Percentiles rank a stretch among this genome's conserved stretches.
Evolutionary conservation across 2,329 filamentous ascomycete species (phyloP).

Genomic region (Trichothecium sympodiale): DNA sequence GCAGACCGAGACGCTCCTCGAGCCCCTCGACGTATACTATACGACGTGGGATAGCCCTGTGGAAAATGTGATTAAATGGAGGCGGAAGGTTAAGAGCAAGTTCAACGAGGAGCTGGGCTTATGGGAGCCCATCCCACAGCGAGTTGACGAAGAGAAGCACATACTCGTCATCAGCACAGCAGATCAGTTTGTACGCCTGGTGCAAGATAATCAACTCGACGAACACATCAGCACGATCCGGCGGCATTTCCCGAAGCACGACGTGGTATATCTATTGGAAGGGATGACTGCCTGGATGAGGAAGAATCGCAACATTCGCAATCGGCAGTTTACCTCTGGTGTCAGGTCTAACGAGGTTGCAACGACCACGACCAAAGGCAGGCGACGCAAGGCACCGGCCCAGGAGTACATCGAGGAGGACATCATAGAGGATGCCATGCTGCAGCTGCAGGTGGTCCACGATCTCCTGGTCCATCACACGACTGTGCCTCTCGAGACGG

Average conservation of each 20-base stretch:
- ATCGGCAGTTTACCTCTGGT: constrained; percentile 55
- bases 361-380: constrained; percentile 11
- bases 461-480: constrained; percentile 62
- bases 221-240: constrained; percentile 46
- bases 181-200: constrained; percentile 53
- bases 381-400: constrained; percentile 22
- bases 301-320: constrained; percentile 56
- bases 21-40: constrained; percentile 35
- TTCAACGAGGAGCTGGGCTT: constrained; percentile 50
- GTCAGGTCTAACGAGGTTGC: constrained; percentile 38
- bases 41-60: constrained; percentile 32
- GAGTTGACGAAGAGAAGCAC: constrained; percentile 45
- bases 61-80: constrained; percentile 52
- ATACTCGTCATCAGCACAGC: constrained; percentile 51
- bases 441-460: constrained; percentile 59
- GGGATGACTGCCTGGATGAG: constrained; percentile 55
- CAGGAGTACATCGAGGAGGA: constrained; percentile 53
- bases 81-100: constrained; percentile 51
- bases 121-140: constrained; percentile 52
- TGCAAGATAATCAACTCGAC: constrained; percentile 25
- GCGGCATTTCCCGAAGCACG: constrained; percentile 37
- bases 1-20: constrained; percentile 39
- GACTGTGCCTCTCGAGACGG: constrained; percentile 46
- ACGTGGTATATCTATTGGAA: constrained; percentile 61
- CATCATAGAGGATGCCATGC: constrained; percentile 56